Conservation (phyloP, 1,284 basidiomycete species). For the Ustilago bromivora region DNA sequence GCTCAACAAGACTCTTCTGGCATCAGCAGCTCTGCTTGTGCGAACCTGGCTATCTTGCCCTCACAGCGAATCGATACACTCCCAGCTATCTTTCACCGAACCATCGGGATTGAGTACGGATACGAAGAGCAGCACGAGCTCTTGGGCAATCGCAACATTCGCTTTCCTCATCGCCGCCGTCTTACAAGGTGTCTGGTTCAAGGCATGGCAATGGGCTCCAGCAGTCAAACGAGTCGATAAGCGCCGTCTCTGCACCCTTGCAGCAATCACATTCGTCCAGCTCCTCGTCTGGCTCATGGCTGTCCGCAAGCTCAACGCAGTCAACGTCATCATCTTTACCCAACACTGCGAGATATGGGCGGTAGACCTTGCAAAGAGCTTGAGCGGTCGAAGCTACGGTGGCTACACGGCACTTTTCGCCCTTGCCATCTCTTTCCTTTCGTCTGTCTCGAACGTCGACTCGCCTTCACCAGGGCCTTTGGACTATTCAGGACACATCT, state of each 20-base stretch:
- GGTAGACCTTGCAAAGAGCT: constrained; percentile 54
- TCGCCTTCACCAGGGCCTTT: constrained; percentile 7
- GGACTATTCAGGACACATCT: constrained; percentile 20
- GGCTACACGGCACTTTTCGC: constrained; percentile 58
- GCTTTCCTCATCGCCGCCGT: constrained; percentile 57
- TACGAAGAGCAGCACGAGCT: constrained; percentile 26
- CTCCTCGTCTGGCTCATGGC: constrained; percentile 65
- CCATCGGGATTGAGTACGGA: background rate
- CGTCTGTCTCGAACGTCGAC: constrained; percentile 37
- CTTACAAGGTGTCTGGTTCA: constrained; percentile 54
- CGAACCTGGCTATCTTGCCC: constrained; percentile 63
- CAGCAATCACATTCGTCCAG: constrained; percentile 52
- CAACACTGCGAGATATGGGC: constrained; percentile 69
- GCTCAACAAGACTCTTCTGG: constrained; percentile 67
- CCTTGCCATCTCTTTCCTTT: constrained; percentile 53
- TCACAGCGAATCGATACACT: constrained; percentile 53
- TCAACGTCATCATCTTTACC: constrained; percentile 65
- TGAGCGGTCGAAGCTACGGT: constrained; percentile 51
- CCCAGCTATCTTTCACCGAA: constrained; percentile 1
- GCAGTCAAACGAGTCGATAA: constrained; percentile 45
- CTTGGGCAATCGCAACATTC: constrained; percentile 63
- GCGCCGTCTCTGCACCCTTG: constrained; percentile 51
- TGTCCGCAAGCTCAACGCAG: constrained; percentile 58
- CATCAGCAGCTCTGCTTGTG: constrained; percentile 62
- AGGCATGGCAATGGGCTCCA: constrained; percentile 63